These are phyloP conservation scores for Magnolia kwangsiensis DNA, from an alignment of 164 flowering plant genomes.

Conservation along the genomic window DNA sequence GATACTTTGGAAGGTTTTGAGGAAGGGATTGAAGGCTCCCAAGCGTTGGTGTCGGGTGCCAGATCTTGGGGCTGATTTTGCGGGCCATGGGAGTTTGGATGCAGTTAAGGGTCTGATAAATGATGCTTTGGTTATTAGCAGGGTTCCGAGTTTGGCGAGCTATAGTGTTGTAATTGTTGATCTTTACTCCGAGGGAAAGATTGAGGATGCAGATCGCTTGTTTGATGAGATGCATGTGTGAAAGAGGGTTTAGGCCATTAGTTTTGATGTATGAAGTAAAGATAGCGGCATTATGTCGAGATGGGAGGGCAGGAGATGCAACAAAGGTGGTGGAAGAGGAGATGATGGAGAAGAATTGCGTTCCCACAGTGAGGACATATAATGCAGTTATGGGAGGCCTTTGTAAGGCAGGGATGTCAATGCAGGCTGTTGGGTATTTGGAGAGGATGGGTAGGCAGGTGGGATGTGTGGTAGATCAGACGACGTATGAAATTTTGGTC, in stretches of 20 bases:
- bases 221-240: constrained; percentile 48
- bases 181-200: constrained; percentile 51
- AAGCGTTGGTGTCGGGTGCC: constrained; percentile 29
- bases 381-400: constrained; percentile 49
- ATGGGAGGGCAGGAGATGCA: constrained; percentile 43
- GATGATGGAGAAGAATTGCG: constrained; percentile 39
- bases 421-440: constrained; percentile 39
- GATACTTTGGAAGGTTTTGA: constrained; percentile 57
- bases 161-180: constrained; percentile 55
- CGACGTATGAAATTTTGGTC: constrained; percentile 44
- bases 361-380: constrained; percentile 47
- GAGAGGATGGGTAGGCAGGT: constrained; percentile 57
- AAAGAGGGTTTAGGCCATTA: constrained; percentile 44
- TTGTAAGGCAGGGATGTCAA: constrained; percentile 43
- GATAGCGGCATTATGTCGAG: constrained; percentile 41
- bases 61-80: constrained; percentile 28
- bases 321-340: constrained; percentile 47
- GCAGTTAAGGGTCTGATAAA: constrained; percentile 41
- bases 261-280: constrained; percentile 50
- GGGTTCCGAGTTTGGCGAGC: constrained; percentile 48
- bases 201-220: constrained; percentile 43
- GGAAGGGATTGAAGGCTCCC: constrained; percentile 71
- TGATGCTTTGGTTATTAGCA: constrained; percentile 51
- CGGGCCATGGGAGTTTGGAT: constrained; percentile 25
- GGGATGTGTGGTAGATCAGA: constrained; percentile 53